Base-by-base conservation (phyloP, 805 yeast genomes). In the Metschnikowia arizonensis region DNA sequence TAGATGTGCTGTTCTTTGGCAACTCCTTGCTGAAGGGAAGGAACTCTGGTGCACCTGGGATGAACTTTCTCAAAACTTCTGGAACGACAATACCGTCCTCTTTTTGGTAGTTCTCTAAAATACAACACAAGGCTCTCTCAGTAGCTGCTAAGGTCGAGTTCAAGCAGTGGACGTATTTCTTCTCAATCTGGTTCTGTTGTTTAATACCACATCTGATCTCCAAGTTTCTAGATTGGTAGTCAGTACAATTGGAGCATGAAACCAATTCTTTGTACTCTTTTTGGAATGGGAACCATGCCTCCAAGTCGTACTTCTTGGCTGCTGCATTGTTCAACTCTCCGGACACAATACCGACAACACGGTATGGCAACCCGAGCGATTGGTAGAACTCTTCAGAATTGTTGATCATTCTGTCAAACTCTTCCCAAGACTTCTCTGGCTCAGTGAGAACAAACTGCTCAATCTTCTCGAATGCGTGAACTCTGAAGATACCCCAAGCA, bases 251-350 rank as follows among this genome's bases (percentile, higher is more conserved):
- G 48, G 98, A 91, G 76, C 98, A 91, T 15, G 97, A 88, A 46
- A 93, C 99, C 61, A 93, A 82, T 76, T 93, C 99, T 74, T 93
- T 93, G 77, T 87, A 93, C 73, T 93, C 99, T 68, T 89, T 79
- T 78, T 93, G 99, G 87, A 78, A 93, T 64, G 99, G 99, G 95
- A 93, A 93, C 99, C 99, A 93, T 42, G 99, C 99, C 77, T 93
- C 99, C 64, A 93, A 79, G 75, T 93, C 99, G 75, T 85, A 93
- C 72, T 93, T 93, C 78, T 93, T 93, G 55, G 99, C 98, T 52
- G 99, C 99, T 44, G 99, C 97, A 60, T 93, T 93, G 79, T 93
- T 93, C 66, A 93, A 82, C 76, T 91, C 99, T 60, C 98, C 99
- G 49, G 97, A 88, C 52, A 93, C 99, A 68, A 93, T 93, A 59